These are phyloP conservation scores for Cerrena zonata DNA, from an alignment of 1,284 basidiomycete species.

Conservation along the genomic window DNA sequence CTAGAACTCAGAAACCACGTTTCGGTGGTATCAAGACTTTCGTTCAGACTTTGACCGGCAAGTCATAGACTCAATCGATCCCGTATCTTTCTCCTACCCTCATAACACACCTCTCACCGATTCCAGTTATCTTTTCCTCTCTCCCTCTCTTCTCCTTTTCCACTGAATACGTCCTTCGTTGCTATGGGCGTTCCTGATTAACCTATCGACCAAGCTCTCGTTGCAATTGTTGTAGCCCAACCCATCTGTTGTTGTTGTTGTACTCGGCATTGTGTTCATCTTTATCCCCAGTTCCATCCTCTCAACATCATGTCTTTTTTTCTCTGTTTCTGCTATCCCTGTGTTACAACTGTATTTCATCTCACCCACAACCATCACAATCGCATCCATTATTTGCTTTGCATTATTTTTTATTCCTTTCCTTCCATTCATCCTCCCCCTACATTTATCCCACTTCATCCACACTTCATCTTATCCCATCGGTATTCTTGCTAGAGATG, in stretches of 20 bases:
- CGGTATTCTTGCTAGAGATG: constrained; percentile 4
- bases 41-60: constrained; percentile 31
- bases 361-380: neutral
- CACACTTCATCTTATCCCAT: too few species aligned
- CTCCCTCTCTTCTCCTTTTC: neutral
- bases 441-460: too few species aligned
- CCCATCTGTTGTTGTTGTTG: neutral
- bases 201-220: neutral
- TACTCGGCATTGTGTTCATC: neutral
- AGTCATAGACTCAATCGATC: constrained; percentile 11
- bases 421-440: neutral
- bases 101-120: neutral
- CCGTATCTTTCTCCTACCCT: neutral
- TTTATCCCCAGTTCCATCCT: neutral
- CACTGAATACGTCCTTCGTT: too few species aligned
- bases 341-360: neutral
- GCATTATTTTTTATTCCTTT: neutral
- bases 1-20: constrained; percentile 14
- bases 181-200: neutral
- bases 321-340: neutral
- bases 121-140: neutral
- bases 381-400: neutral
- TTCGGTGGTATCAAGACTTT: constrained; percentile 30
- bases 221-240: neutral
- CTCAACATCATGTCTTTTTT: neutral